A percentile compares a stretch with the other conserved stretches of the same genome.
phyloP scores from a whole-genome alignment of 1,284 basidiomycete species.

The Puccinia horiana region DNA sequence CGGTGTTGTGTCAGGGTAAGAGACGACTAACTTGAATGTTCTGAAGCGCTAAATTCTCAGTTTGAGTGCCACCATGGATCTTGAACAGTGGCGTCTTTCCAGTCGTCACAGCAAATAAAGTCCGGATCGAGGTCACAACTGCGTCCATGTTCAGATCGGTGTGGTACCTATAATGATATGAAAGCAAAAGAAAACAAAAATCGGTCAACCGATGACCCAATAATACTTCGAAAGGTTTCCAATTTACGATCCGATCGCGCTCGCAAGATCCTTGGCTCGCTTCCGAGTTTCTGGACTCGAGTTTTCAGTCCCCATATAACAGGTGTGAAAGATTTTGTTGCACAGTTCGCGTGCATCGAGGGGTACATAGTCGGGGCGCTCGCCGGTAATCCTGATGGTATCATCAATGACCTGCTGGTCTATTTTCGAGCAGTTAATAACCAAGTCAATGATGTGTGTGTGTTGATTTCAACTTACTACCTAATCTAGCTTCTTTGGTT shows the following conservation, averaged over 20 bases:
- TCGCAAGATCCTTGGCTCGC: constrained; percentile 43
- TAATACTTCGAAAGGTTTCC: not conserved
- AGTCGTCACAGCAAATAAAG: constrained; percentile 37
- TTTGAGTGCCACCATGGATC: constrained; percentile 35
- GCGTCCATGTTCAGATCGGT: constrained; percentile 46
- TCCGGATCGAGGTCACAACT: constrained; percentile 37
- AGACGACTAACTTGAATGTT: constrained; percentile 37
- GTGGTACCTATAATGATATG: constrained; percentile 23
- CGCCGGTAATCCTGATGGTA: constrained; percentile 29
- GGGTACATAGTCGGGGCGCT: constrained; percentile 24
- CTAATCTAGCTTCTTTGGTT: constrained; percentile 44
- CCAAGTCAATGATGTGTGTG: not conserved
- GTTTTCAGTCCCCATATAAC: constrained; percentile 49
- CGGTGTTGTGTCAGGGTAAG: not conserved
- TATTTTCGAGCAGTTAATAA: not conserved
- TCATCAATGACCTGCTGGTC: constrained; percentile 48
- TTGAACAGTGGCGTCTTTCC: constrained; percentile 40
- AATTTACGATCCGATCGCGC: constrained; percentile 32
- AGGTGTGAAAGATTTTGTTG: constrained; percentile 47
- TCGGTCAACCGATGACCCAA: not conserved
- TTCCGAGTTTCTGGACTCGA: constrained; percentile 46
- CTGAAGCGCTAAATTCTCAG: constrained; percentile 49
- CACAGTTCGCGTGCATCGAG: constrained; percentile 43
- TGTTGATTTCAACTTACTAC: constrained; percentile 14
- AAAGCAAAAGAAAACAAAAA: constrained; percentile 3